phyloP scores from a whole-genome alignment of 192 early-diverging fungal genomes.

The Coemansia sp. region DNA sequence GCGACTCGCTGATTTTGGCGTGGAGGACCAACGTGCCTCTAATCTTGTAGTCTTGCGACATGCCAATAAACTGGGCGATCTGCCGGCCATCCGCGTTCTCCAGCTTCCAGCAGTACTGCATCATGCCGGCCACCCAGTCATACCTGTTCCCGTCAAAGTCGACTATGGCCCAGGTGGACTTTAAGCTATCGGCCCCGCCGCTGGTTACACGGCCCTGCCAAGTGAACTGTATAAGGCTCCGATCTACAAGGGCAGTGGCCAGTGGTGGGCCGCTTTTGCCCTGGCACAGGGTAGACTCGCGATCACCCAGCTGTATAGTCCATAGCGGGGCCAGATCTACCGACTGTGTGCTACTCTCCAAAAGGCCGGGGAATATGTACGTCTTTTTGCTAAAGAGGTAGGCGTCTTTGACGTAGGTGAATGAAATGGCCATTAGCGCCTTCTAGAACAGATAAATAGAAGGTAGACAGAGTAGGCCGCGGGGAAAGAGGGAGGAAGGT shows the following conservation, averaged over 20 bases:
- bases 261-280: constrained; percentile 9
- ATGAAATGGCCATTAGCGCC: constrained; percentile 33
- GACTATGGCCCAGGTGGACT: constrained; percentile 29
- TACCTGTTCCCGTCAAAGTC: constrained; percentile 37
- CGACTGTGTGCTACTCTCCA: constrained; percentile 20
- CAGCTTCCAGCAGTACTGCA: constrained; percentile 45
- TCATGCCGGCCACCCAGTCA: constrained; percentile 40
- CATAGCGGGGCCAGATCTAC: constrained; percentile 27
- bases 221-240: constrained; percentile 25
- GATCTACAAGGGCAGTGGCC: constrained; percentile 19
- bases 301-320: constrained; percentile 22
- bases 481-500: too few species aligned
- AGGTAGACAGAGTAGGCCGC: too few species aligned
- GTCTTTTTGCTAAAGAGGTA: constrained; percentile 35
- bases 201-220: constrained; percentile 24
- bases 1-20: constrained; percentile 29
- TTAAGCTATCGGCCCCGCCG: constrained; percentile 23
- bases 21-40: constrained; percentile 20
- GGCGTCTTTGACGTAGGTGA: constrained; percentile 39
- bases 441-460: too few species aligned
- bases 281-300: constrained; percentile 5
- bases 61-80: constrained; percentile 35
- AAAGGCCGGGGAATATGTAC: constrained; percentile 22
- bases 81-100: constrained; percentile 17
- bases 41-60: constrained; percentile 30